Conservation (phyloP, 139 green algal species). For the Tetradesmus obliquus region DNA sequence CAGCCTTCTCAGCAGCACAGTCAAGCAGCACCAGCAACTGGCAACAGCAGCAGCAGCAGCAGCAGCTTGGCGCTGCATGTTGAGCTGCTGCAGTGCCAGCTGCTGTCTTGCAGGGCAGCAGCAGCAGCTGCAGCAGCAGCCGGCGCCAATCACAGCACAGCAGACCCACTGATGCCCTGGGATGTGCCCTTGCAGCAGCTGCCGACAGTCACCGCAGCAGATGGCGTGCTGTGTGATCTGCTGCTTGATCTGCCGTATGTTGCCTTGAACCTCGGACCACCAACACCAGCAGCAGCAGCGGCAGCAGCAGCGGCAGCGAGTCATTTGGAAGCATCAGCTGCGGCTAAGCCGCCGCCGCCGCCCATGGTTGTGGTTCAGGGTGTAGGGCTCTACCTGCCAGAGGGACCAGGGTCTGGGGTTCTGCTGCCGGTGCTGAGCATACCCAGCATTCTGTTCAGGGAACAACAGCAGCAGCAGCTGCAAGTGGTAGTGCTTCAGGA, state of each 20-base stretch:
- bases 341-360: neutral
- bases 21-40: neutral
- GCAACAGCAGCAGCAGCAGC: conserved; percentile 1
- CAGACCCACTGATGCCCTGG: neutral
- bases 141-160: neutral
- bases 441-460: neutral
- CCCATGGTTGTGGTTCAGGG: neutral
- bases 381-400: conserved; percentile 5
- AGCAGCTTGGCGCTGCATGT: conserved; percentile 34
- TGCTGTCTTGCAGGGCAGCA: conserved; percentile 39
- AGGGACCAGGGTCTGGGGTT: neutral
- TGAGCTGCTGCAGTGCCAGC: conserved; percentile 36
- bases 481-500: neutral
- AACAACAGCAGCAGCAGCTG: conserved; percentile 10
- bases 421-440: conserved; percentile 30
- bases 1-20: neutral
- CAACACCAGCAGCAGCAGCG: neutral
- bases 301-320: neutral
- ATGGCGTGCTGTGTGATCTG: conserved; percentile 2
- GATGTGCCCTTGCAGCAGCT: neutral
- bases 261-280: neutral
- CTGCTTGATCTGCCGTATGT: conserved; percentile 32
- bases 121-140: neutral
- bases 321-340: neutral
- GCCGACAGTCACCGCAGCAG: neutral